Percentiles rank a stretch among this genome's conserved stretches.
phyloP scores from a whole-genome alignment of 495 filamentous ascomycete genomes.

The Penicillium diatomitis region DNA sequence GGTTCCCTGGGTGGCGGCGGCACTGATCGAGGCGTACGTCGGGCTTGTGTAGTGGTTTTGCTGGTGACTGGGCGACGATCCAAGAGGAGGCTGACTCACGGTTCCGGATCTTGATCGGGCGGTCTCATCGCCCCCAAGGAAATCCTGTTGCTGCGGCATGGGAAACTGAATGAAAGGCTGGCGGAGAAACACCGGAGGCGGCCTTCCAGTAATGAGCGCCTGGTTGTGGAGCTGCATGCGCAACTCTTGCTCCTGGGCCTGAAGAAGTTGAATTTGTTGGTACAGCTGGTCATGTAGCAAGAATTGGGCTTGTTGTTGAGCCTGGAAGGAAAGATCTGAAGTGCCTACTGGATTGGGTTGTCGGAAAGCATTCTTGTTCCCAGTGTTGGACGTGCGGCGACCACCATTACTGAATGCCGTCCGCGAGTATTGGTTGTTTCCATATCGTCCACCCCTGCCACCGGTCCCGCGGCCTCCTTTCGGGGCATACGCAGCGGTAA shows the following conservation, averaged over 20 bases:
- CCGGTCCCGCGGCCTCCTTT: constrained; percentile 37
- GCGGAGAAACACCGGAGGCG: constrained; percentile 38
- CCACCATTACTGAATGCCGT: constrained; percentile 33
- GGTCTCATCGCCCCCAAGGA: constrained; percentile 26
- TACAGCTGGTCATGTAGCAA: constrained; percentile 50
- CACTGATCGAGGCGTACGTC: constrained; percentile 36
- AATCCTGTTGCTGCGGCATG: constrained; percentile 32
- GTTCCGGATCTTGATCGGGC: constrained; percentile 34
- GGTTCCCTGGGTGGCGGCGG: constrained; percentile 36
- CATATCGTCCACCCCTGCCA: constrained; percentile 50
- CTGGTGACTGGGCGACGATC: constrained; percentile 32
- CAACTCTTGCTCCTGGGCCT: constrained; percentile 56
- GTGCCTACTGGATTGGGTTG: constrained; percentile 22
- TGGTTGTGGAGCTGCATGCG: constrained; percentile 53
- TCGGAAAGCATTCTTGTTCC: constrained; percentile 26
- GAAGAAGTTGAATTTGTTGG: constrained; percentile 55
- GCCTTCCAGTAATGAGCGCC: constrained; percentile 42
- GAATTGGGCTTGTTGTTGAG: constrained; percentile 41
- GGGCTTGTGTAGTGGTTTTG: constrained; percentile 38
- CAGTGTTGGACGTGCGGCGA: constrained; percentile 46
- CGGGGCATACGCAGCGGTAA: constrained; percentile 42
- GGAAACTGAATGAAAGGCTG: constrained; percentile 39
- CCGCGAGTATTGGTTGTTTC: constrained; percentile 28
- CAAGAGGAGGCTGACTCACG: constrained; percentile 40
- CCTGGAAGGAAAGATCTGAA: constrained; percentile 36